Evolutionary conservation across 305 asterid species (phyloP).

Genomic region (Ilex paraguariensis): DNA sequence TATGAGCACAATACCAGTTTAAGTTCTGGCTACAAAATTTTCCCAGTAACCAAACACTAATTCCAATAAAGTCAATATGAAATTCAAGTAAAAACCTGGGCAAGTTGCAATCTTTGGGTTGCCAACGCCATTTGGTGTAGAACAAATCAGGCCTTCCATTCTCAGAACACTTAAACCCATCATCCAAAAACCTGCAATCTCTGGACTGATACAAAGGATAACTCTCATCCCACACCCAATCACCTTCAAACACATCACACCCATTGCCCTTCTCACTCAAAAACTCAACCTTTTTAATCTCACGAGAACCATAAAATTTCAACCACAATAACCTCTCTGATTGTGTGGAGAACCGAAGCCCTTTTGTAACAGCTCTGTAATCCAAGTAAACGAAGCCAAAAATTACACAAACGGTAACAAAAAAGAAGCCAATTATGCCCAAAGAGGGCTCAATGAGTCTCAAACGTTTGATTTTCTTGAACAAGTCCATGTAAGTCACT

Average conservation of each 20-base stretch:
- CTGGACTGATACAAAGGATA: slow-evolving; percentile 73
- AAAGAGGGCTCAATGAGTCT: slow-evolving; percentile 74
- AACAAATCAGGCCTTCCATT: slow-evolving; percentile 91
- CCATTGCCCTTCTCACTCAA: slow-evolving; percentile 45
- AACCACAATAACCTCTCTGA: slow-evolving; percentile 58
- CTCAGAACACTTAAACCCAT: slow-evolving; percentile 77
- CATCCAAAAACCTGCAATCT: slow-evolving; percentile 79
- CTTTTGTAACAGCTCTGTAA: slow-evolving; percentile 48
- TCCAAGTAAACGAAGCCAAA: slow-evolving; percentile 63
- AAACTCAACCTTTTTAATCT: slow-evolving; percentile 45
- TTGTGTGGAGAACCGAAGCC: slow-evolving; percentile 37
- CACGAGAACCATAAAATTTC: slow-evolving; percentile 35
- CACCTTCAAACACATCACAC: slow-evolving; percentile 88
- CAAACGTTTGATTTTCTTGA: slow-evolving; percentile 70
- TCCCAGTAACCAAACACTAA: too few relatives aligned
- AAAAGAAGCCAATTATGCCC: slow-evolving; percentile 57
- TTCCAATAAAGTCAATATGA: too few relatives aligned
- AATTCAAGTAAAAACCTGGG: slow-evolving; percentile 53
- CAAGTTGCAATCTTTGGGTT: slow-evolving; percentile 77
- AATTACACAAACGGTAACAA: slow-evolving; percentile 44
- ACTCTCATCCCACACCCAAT: slow-evolving; percentile 94
- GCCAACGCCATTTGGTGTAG: slow-evolving; percentile 97
- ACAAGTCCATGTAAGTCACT: slow-evolving; percentile 26
- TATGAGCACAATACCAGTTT: slow-evolving; percentile 17
- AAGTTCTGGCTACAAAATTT: too few relatives aligned